phyloP scores from a whole-genome alignment of 371 early-diverging fungal genomes.

The Apophysomyces variabilis region DNA sequence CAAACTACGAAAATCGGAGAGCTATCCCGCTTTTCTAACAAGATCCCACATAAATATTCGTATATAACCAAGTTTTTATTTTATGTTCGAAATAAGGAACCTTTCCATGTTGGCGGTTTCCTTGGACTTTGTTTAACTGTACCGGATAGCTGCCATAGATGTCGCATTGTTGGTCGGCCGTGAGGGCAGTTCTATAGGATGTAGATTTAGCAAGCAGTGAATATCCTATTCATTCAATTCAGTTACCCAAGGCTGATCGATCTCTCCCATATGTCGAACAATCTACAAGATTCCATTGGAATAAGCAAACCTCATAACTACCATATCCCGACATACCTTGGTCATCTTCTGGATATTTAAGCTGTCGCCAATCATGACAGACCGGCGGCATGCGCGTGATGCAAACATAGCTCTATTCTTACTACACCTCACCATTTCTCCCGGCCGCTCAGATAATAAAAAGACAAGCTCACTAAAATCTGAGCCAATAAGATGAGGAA shows the following conservation, averaged over 20 bases:
- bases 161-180: constrained; percentile 96
- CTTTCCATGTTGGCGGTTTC: neutral
- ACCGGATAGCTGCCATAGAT: constrained; percentile 60
- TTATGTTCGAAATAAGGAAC: neutral
- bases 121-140: neutral
- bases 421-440: constrained; percentile 66
- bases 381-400: constrained; percentile 77
- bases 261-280: constrained; percentile 75
- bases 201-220: neutral
- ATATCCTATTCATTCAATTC: neutral
- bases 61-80: neutral
- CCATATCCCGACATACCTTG: constrained; percentile 36
- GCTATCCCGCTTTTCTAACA: no score
- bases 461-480: constrained; percentile 78
- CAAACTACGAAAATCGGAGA: no score
- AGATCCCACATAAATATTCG: no score
- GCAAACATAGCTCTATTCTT: constrained; percentile 72
- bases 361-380: constrained; percentile 82
- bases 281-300: constrained; percentile 42
- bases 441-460: constrained; percentile 47
- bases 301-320: constrained; percentile 9
- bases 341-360: constrained; percentile 73
- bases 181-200: constrained; percentile 93
- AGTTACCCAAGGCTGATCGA: constrained; percentile 88
- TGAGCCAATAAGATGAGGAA: constrained; percentile 13